Percentiles rank a stretch among this genome's conserved stretches.
These are phyloP conservation scores for Kazachstania kunashirensis DNA, from an alignment of 805 yeast species.

Conservation along the genomic window DNA sequence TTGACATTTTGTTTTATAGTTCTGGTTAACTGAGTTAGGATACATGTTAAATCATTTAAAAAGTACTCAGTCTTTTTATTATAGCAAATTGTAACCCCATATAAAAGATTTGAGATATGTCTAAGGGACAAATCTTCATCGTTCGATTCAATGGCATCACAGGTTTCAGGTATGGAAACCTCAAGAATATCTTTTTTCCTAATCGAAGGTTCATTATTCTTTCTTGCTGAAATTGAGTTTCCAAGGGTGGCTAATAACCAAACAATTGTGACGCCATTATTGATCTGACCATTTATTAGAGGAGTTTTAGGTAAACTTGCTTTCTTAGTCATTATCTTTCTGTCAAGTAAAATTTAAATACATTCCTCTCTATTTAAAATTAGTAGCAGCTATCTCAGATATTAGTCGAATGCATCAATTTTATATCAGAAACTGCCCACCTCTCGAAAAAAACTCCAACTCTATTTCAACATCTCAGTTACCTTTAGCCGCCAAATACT, in stretches of 20 bases:
- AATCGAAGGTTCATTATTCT: slow-evolving; percentile 2
- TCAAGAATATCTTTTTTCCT: slow-evolving; percentile 25
- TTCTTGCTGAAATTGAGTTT: not conserved
- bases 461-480: too few species aligned
- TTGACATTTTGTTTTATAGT: slow-evolving; percentile 5
- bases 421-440: too few species aligned
- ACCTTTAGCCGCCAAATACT: too few species aligned
- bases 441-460: too few species aligned
- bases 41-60: slow-evolving; percentile 19
- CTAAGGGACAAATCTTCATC: slow-evolving; percentile 18
- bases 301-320: too few species aligned
- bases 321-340: too few species aligned
- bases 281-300: too few species aligned
- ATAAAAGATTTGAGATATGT: slow-evolving; percentile 23
- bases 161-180: slow-evolving; percentile 27
- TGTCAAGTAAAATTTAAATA: too few species aligned
- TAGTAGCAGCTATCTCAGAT: too few species aligned
- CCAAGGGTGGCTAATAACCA: slow-evolving; percentile 28
- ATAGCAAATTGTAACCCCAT: slow-evolving; percentile 28
- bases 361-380: too few species aligned
- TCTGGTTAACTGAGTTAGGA: slow-evolving; percentile 15
- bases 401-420: too few species aligned
- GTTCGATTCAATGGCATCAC: slow-evolving; percentile 16
- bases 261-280: slow-evolving; percentile 18
- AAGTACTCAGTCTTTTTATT: slow-evolving; percentile 26